A percentile compares a stretch with the other conserved stretches of the same genome.
Evolutionary conservation across 75 land plant genomes (phyloP).

Genomic region (Isoetes taiwanensis): DNA sequence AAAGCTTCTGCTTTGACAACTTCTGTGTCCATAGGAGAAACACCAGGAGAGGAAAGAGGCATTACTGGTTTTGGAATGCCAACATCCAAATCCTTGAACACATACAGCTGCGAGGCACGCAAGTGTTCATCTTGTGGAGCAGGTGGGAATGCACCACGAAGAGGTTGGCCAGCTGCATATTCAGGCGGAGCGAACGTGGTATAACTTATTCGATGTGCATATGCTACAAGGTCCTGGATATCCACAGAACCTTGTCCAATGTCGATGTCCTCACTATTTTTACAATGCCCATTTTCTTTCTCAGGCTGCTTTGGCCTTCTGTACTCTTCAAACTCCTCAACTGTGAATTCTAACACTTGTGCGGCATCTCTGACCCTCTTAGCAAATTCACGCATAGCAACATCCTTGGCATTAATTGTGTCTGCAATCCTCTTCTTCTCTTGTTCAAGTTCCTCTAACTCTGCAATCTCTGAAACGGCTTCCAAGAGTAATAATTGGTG

Average conservation of each 20-base stretch:
- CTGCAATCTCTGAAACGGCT: conserved; percentile 65
- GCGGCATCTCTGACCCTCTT: conserved; percentile 57
- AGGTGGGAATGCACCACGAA: conserved; percentile 82
- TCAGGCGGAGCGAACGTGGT: conserved; percentile 96
- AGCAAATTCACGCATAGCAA: conserved; percentile 51
- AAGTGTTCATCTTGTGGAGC: conserved; percentile 92
- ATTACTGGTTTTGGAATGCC: conserved; percentile 44
- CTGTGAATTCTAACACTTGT: conserved; percentile 49
- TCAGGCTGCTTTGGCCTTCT: conserved; percentile 28
- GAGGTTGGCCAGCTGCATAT: conserved; percentile 55
- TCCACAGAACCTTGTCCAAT: conserved; percentile 16
- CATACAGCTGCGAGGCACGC: conserved; percentile 72
- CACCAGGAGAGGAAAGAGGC: conserved; percentile 24
- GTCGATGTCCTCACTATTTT: conserved; percentile 6
- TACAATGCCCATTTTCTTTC: conserved; percentile 1
- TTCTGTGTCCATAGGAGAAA: background rate
- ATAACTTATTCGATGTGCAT: conserved; percentile 82
- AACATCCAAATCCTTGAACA: conserved; percentile 51
- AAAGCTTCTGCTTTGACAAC: background rate
- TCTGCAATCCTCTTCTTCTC: conserved; percentile 37
- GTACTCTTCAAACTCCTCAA: conserved; percentile 67
- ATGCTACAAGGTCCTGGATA: conserved; percentile 53
- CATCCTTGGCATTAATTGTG: conserved; percentile 37
- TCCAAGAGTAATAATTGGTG: conserved; percentile 72
- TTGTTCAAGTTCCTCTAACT: conserved; percentile 72